Conservation (phyloP, 331 rosid species). For the Quercus phellos region DNA sequence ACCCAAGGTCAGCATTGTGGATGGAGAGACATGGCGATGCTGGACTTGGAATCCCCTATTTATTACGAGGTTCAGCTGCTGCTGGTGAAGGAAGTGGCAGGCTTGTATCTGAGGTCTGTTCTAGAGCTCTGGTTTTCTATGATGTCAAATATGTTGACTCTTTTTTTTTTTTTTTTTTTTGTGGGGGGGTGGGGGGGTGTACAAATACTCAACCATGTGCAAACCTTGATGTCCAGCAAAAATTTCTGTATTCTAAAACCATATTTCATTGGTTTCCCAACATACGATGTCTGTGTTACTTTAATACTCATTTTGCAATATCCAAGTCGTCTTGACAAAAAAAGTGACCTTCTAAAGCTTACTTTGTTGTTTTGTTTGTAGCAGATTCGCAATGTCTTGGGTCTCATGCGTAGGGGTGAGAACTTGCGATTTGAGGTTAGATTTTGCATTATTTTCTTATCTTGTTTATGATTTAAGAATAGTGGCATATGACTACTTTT, state of each 20-base stretch:
- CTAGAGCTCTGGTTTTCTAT: slow-evolving; percentile 18
- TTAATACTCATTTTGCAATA: background rate
- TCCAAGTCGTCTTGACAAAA: slow-evolving; percentile 8
- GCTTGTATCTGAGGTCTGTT: slow-evolving; percentile 86
- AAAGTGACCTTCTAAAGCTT: slow-evolving; percentile 10
- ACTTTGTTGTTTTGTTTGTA: slow-evolving; percentile 21
- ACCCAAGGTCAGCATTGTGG: slow-evolving; percentile 60
- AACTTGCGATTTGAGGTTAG: slow-evolving; percentile 85
- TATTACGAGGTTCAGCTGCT: slow-evolving; percentile 66
- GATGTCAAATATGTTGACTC: background rate
- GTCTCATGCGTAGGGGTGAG: slow-evolving; percentile 88
- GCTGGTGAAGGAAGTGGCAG: slow-evolving; percentile 72
- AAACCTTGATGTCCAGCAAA: background rate
- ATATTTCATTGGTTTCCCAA: background rate
- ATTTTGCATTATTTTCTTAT: background rate
- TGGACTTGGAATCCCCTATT: slow-evolving; percentile 67
- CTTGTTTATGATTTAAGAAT: background rate
- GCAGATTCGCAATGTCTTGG: slow-evolving; percentile 91
- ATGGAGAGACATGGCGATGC: slow-evolving; percentile 69
- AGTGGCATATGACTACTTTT: background rate
- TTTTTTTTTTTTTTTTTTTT: background rate
- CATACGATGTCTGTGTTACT: background rate
- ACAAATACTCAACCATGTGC: background rate
- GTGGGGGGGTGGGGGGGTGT: too few species aligned
- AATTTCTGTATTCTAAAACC: background rate